Percentiles rank a stretch among this genome's conserved stretches.
Conservation (phyloP, 805 yeast genomes). For the Candida pseudofarinosa region DNA sequence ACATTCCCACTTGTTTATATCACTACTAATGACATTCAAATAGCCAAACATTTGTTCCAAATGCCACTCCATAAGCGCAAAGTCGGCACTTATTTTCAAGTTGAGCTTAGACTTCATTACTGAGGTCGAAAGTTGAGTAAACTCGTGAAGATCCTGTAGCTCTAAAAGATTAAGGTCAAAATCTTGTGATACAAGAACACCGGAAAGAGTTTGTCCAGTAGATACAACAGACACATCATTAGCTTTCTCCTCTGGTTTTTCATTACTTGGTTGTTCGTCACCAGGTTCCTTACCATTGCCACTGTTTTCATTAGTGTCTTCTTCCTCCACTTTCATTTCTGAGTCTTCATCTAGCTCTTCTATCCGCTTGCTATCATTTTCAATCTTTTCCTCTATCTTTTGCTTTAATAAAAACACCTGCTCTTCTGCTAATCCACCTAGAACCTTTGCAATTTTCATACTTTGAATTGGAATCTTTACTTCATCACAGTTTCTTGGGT, state of each 20-base stretch:
- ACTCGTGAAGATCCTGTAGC: slow-evolving; percentile 84
- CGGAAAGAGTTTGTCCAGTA: slow-evolving; percentile 51
- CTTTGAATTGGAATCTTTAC: slow-evolving; percentile 77
- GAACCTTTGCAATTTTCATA: slow-evolving; percentile 71
- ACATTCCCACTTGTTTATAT: slow-evolving; percentile 41
- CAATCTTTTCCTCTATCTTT: slow-evolving; percentile 44
- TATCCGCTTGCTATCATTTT: slow-evolving; percentile 31
- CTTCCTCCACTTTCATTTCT: slow-evolving; percentile 6
- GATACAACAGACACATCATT: slow-evolving; percentile 10
- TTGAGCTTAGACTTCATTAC: slow-evolving; percentile 78
- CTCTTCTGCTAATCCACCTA: slow-evolving; percentile 50
- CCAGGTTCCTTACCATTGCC: slow-evolving; percentile 1
- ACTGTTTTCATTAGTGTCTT: slow-evolving; percentile 8
- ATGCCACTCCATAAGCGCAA: slow-evolving; percentile 82
- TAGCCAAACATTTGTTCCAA: slow-evolving; percentile 93
- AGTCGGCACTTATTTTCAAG: slow-evolving; percentile 72
- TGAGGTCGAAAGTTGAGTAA: slow-evolving; percentile 81
- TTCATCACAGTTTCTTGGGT: slow-evolving; percentile 87
- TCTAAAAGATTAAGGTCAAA: slow-evolving; percentile 82
- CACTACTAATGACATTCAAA: slow-evolving; percentile 60
- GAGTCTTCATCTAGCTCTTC: slow-evolving; percentile 10
- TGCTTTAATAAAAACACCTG: slow-evolving; percentile 30
- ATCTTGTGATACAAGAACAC: slow-evolving; percentile 87
- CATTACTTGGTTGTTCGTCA: slow-evolving; percentile 5
- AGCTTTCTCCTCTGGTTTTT: slow-evolving; percentile 2